These are phyloP conservation scores for Petunia secreta DNA, from an alignment of 257 asterid genomes.

Conservation along the genomic window DNA sequence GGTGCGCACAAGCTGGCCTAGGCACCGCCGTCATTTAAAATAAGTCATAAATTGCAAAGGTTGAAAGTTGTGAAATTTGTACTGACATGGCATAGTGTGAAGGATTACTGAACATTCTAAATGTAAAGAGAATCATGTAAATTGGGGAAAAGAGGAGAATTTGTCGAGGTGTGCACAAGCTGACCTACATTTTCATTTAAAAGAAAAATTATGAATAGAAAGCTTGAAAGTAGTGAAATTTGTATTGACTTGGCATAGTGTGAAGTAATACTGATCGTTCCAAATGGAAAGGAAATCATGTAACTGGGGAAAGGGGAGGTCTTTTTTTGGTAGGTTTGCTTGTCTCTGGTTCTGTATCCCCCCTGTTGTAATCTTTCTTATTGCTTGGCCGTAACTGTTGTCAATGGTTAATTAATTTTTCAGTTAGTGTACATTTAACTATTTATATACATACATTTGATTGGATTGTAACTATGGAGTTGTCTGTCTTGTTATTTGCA, in stretches of 20 bases:
- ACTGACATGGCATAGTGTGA: no score
- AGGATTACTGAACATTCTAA: no score
- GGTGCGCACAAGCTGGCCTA: no score
- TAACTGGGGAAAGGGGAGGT: not conserved
- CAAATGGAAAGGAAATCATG: slow-evolving; percentile 10
- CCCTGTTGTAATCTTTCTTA: not conserved
- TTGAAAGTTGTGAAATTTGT: no score
- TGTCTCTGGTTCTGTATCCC: not conserved
- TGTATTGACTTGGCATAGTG: not conserved
- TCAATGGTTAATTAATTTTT: not conserved
- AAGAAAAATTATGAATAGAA: not conserved
- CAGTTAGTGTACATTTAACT: not conserved
- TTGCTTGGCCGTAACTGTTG: slow-evolving; percentile 2
- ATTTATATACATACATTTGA: slow-evolving; percentile 21
- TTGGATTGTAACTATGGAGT: not conserved
- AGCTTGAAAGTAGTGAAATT: not conserved
- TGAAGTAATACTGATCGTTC: not conserved
- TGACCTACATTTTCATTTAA: no score
- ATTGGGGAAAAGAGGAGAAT: no score
- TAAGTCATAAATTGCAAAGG: no score
- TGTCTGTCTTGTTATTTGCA: slow-evolving; percentile 45
- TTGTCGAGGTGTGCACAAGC: no score
- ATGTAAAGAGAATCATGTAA: no score
- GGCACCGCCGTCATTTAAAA: no score
- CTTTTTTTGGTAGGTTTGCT: not conserved